Base-by-base conservation (phyloP, 2,329 filamentous ascomycete genomes). In the Fusarium sp. region DNA sequence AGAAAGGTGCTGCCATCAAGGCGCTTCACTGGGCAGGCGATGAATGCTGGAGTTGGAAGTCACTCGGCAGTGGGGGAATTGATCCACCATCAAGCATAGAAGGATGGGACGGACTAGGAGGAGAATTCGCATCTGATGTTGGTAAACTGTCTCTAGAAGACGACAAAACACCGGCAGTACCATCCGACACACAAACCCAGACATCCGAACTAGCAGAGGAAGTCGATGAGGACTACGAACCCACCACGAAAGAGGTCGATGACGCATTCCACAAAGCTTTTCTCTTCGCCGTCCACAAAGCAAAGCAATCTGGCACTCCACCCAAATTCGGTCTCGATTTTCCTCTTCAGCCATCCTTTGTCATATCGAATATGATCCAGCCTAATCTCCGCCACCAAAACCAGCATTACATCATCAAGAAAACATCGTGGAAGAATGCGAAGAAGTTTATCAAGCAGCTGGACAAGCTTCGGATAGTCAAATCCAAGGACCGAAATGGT, bases 371-470 rank as follows among this genome's bases (percentile, higher is more conserved):
- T 37, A 72, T 72, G 65, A 67, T 72, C 9, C 70, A 72, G 30
- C 70, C 70, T 0, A 58, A 72, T 4, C 67, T 72, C 7, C 61
- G 70, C 35, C 72, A 54, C 15, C 67, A 72, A 27, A 62, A 61
- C 17, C 56, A 56, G 11, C 52, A 66, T 23, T 72, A 72, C 52
- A 67, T 41, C 22, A 69, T 72, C 61, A 72, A 72, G 44, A 72
- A 71, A 43, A 72, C 70, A 4, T 72, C 70, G 1, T 72, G 70
- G 70, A 72, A 72, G 23, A 72, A 67, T 7, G 58, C 58, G 6
- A 72, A 72, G 10, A 72, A 71, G 23, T 72, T 72, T 30, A 72
- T 72, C 37, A 72, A 72, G 23, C 58, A 72, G 30, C 27, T 72
- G 4, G 58, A 69, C 13, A 72, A 72, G 49, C 19, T 39, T 1